phyloP scores from a whole-genome alignment of 176 grass and related monocot genomes.

The Dendrocalamus sinicus region DNA sequence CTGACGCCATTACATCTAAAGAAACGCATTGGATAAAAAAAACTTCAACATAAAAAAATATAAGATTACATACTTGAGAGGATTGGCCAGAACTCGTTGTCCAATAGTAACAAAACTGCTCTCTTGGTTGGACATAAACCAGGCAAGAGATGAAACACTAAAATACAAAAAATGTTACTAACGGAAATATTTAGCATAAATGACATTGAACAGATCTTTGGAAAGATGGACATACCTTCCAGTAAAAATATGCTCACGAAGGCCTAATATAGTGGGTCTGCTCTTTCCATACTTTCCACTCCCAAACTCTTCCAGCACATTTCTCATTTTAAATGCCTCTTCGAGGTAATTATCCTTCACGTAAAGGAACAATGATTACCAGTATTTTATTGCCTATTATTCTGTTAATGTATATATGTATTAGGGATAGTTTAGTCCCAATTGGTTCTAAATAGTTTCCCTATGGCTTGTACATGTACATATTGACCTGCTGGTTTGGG shows the following conservation, averaged over 20 bases:
- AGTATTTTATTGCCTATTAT: not conserved
- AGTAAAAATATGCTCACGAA: slow-evolving; percentile 97
- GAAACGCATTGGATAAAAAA: not conserved
- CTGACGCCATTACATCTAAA: not conserved
- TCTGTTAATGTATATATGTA: not conserved
- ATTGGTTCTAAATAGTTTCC: not conserved
- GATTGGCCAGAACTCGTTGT: slow-evolving; percentile 87
- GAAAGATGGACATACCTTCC: slow-evolving; percentile 67
- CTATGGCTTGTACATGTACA: not conserved
- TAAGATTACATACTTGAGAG: slow-evolving; percentile 80
- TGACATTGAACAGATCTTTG: slow-evolving; percentile 17
- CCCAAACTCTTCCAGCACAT: slow-evolving; percentile 86
- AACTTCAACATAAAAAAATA: not conserved
- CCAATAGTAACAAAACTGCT: slow-evolving; percentile 98
- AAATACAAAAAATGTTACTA: slow-evolving; percentile 41
- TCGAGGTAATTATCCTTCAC: slow-evolving; percentile 95
- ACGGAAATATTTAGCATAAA: not conserved
- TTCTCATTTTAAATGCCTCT: slow-evolving; percentile 99
- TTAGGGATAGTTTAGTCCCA: slow-evolving; percentile 13
- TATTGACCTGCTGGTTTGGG: not conserved
- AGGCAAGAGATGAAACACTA: slow-evolving; percentile 98
- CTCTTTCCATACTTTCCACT: slow-evolving; percentile 46
- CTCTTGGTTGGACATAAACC: slow-evolving; percentile 99
- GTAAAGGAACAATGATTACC: slow-evolving; percentile 27
- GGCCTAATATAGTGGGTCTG: slow-evolving; percentile 86